phyloP scores from a whole-genome alignment of 2,329 filamentous ascomycete species.

The Elsinoe necatrix region DNA sequence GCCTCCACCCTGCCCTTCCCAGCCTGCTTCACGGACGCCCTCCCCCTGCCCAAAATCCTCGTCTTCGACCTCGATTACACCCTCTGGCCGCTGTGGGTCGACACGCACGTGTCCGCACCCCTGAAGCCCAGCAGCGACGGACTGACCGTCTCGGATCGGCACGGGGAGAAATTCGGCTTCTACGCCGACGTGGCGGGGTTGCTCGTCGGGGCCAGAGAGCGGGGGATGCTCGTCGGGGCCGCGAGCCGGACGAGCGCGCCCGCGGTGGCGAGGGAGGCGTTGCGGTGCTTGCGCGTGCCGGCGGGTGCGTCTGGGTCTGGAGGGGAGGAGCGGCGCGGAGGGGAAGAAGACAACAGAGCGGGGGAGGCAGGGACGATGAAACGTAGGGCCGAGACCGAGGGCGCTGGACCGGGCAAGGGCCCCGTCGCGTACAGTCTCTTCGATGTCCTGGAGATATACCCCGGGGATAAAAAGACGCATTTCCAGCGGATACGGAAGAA shows the following conservation, averaged over 20 bases:
- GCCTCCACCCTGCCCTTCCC: conserved; percentile 36
- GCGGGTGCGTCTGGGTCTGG: conserved; percentile 30
- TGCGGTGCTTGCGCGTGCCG: conserved; percentile 62
- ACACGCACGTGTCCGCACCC: conserved; percentile 77
- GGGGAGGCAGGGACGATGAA: conserved; percentile 1
- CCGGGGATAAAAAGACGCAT: conserved; percentile 75
- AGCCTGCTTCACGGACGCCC: conserved; percentile 53
- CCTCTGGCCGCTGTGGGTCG: conserved; percentile 97
- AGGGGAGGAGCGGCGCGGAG: conserved; percentile 38
- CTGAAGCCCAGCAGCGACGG: conserved; percentile 46
- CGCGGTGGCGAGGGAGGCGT: conserved; percentile 69
- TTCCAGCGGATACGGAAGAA: conserved; percentile 65
- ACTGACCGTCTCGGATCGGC: conserved; percentile 44
- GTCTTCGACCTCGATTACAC: conserved; percentile 98
- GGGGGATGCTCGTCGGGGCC: conserved; percentile 54
- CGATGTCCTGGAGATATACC: conserved; percentile 55
- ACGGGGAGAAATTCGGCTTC: conserved; percentile 40
- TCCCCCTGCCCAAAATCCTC: conserved; percentile 71
- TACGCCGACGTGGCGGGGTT: conserved; percentile 39
- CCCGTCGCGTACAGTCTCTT: conserved; percentile 43
- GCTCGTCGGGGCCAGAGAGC: conserved; percentile 40
- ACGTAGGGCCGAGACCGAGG: not conserved
- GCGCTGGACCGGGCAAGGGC: not conserved
- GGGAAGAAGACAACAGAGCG: not conserved
- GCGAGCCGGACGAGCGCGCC: conserved; percentile 77